These are phyloP conservation scores for Orbilia blumenaviensis DNA, from an alignment of 2,329 filamentous ascomycete genomes.

Conservation along the genomic window DNA sequence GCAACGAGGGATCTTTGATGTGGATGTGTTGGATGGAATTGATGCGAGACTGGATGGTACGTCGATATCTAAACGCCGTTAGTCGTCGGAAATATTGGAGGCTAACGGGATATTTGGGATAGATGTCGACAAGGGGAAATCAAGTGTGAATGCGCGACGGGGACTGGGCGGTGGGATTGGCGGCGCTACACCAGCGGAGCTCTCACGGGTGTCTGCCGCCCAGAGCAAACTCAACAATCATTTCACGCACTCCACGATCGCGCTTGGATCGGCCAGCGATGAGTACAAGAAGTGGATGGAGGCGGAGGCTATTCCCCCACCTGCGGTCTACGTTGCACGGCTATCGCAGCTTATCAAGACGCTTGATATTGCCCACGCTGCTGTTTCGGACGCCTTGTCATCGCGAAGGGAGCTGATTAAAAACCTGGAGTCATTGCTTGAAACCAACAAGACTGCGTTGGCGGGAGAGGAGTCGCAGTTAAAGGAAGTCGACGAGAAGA, in stretches of 20 bases:
- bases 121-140: conserved; percentile 70
- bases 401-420: conserved; percentile 79
- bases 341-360: conserved; percentile 89
- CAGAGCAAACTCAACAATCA: conserved; percentile 80
- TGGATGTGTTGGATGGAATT: conserved; percentile 79
- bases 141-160: conserved; percentile 67
- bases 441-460: conserved; percentile 75
- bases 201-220: conserved; percentile 76
- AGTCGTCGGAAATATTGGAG: background rate
- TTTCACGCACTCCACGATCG: conserved; percentile 72
- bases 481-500: conserved; percentile 72
- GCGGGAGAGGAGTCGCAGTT: conserved; percentile 74
- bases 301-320: conserved; percentile 75
- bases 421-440: conserved; percentile 82
- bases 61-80: conserved; percentile 55
- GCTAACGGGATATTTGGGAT: background rate
- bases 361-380: conserved; percentile 85
- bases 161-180: conserved; percentile 66
- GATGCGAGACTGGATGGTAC: conserved; percentile 81
- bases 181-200: conserved; percentile 74
- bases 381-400: conserved; percentile 88
- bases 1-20: conserved; percentile 83
- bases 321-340: conserved; percentile 89
- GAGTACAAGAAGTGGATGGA: conserved; percentile 88
- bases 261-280: conserved; percentile 74